phyloP scores from a whole-genome alignment of 2,329 filamentous ascomycete genomes.

The Eutypella sp. region DNA sequence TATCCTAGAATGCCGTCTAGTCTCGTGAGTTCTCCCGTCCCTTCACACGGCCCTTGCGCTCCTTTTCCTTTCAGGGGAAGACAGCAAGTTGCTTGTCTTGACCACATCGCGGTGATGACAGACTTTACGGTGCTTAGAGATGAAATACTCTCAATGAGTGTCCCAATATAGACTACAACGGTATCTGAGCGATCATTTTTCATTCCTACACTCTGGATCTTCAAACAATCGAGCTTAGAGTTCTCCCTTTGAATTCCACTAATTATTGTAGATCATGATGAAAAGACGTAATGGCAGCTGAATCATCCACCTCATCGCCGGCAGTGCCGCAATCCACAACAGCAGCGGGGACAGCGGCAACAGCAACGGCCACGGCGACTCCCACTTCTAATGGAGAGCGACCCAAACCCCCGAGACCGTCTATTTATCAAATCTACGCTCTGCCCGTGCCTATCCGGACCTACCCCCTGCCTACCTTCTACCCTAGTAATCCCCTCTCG shows the following conservation, averaged over 20 bases:
- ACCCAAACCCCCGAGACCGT: constrained; percentile 23
- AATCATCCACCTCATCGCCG: constrained; percentile 9
- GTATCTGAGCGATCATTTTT: constrained; percentile 71
- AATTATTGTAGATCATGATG: constrained; percentile 36
- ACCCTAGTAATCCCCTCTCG: constrained; percentile 89
- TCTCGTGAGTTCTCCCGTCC: constrained; percentile 7
- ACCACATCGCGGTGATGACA: constrained; percentile 60
- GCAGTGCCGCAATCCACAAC: constrained; percentile 13
- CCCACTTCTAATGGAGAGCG: constrained; percentile 9
- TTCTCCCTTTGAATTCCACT: constrained; percentile 10
- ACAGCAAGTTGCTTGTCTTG: background rate
- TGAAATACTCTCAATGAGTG: constrained; percentile 57
- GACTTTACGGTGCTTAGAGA: constrained; percentile 53
- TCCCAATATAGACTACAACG: constrained; percentile 88
- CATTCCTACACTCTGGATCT: background rate
- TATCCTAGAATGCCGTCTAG: background rate
- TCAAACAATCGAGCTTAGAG: background rate
- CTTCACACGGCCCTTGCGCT: background rate
- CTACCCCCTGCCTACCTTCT: constrained; percentile 80
- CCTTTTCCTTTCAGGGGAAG: background rate
- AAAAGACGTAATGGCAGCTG: constrained; percentile 26
- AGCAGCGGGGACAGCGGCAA: constrained; percentile 11
- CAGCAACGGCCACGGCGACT: constrained; percentile 15
- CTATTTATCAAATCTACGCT: constrained; percentile 70
- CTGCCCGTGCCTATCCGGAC: constrained; percentile 75